Evolutionary conservation across 371 early-diverging fungal species (phyloP), one percentile per base, ranked within the genome.

Genomic region (Apophysomyces ossiformis): DNA sequence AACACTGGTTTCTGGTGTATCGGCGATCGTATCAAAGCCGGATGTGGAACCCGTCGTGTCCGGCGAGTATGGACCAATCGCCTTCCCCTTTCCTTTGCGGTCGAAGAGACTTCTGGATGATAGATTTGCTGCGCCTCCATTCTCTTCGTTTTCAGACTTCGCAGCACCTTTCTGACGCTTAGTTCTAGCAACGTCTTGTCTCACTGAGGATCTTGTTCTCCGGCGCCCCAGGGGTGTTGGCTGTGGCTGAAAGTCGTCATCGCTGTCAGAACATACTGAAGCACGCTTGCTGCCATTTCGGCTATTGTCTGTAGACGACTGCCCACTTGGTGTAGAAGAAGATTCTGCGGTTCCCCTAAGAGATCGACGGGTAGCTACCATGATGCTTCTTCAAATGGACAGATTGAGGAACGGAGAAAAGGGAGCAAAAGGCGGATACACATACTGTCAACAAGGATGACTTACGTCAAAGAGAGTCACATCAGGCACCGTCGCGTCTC

Each of bases 1-100:
- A 39, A 63, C 39, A 21, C 38, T 63, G 7, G 63, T 56, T n/a
- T 37, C 63, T n/a, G 63, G 63, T 56, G 63, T 63, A 26, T 50
- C 54, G 21, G 11, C 54, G 21, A 21, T 21, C 21, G 54, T 32
- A 12, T 63, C 63, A 39, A 37, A 13, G 16, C 44, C 60, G n/a
- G 44, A 54, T 15, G 38, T 36, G 11, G 37, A 56, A 16, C 12
- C 36, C 9, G 18, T 9, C 8, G 54, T 50, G 56, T 43, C 57
- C 8, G 63, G 57, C 21, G 57, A 63, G 8, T 39, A 38, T 7
- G 56, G 50, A 13, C 50, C 13, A 16, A 37, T 18, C 4, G 37
- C 41, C 15, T 32, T 38, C 39, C 56, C 63, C 15, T 63, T 63
- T 37, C 38, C 63, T 38, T 63, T 63, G n/a, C 63, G 56, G 39